These are phyloP conservation scores for Solidago caesia DNA, from an alignment of 129 eudicot genomes.

Conservation along the genomic window DNA sequence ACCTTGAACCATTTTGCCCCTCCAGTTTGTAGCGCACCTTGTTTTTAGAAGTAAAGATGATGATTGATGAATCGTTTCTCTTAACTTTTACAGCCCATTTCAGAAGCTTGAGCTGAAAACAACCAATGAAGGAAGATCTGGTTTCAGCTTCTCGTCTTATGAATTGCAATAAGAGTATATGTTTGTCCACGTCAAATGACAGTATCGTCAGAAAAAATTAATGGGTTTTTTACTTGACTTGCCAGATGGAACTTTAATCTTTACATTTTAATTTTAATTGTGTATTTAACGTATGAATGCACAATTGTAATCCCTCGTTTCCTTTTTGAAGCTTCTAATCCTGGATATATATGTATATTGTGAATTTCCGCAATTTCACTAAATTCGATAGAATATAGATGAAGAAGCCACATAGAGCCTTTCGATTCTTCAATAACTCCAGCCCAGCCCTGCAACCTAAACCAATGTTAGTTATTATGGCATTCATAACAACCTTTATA, in stretches of 20 bases:
- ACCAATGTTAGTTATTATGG: too few species aligned
- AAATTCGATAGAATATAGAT: too few species aligned
- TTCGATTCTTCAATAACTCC: too few species aligned
- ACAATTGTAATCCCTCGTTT: not conserved
- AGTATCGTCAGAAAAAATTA: constrained; percentile 1
- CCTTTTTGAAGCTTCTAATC: not conserved
- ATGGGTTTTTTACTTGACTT: constrained; percentile 11
- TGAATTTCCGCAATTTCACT: too few species aligned
- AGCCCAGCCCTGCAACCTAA: too few species aligned
- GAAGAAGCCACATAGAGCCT: too few species aligned
- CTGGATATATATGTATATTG: too few species aligned
- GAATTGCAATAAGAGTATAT: constrained; percentile 56
- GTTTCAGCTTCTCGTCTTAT: constrained; percentile 82
- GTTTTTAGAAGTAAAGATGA: constrained; percentile 6
- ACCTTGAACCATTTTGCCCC: not conserved
- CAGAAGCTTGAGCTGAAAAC: constrained; percentile 87
- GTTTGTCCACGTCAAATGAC: not conserved
- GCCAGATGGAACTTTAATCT: not conserved
- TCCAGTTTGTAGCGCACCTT: not conserved
- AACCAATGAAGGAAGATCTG: constrained; percentile 65
- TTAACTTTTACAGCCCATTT: constrained; percentile 62
- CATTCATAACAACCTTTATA: too few species aligned
- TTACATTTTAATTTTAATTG: not conserved
- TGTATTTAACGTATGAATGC: not conserved
- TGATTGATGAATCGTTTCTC: constrained; percentile 10